Evolutionary conservation across 805 yeast species (phyloP).

Genomic region (Saccharomycodes ludwigii): DNA sequence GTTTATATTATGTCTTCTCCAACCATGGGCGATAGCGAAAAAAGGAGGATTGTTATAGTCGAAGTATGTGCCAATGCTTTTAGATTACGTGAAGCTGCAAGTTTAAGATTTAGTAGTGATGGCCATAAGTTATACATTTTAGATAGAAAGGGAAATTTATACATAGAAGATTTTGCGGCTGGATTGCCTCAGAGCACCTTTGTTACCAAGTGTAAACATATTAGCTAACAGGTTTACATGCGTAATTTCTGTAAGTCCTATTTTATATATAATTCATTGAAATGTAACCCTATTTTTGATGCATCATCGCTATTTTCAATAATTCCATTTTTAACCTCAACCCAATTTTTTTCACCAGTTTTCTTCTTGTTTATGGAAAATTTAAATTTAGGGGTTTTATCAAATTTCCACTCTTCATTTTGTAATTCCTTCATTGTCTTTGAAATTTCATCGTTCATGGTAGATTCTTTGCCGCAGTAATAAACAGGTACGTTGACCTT

Average conservation of each 20-base stretch:
- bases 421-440: slow-evolving; percentile 30
- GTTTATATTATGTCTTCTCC: slow-evolving; percentile 60
- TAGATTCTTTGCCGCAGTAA: slow-evolving; percentile 16
- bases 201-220: slow-evolving; percentile 53
- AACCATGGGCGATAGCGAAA: slow-evolving; percentile 41
- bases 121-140: slow-evolving; percentile 69
- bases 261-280: too few species aligned
- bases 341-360: too few species aligned
- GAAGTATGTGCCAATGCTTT: slow-evolving; percentile 73
- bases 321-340: too few species aligned
- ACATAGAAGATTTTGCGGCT: slow-evolving; percentile 78
- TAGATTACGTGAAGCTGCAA: slow-evolving; percentile 65
- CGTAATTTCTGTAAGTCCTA: neutral
- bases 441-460: slow-evolving; percentile 28
- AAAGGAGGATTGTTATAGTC: slow-evolving; percentile 37
- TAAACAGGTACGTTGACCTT: slow-evolving; percentile 20
- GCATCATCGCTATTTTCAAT: too few species aligned
- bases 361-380: too few species aligned
- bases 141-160: slow-evolving; percentile 71
- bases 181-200: slow-evolving; percentile 64
- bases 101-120: slow-evolving; percentile 60
- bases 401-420: slow-evolving; percentile 66
- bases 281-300: too few species aligned
- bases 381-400: slow-evolving; percentile 63
- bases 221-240: slow-evolving; percentile 20